Base-by-base conservation (phyloP, 352 stramenopile genomes). In the Hyaloperonospora arabidopsidis region DNA sequence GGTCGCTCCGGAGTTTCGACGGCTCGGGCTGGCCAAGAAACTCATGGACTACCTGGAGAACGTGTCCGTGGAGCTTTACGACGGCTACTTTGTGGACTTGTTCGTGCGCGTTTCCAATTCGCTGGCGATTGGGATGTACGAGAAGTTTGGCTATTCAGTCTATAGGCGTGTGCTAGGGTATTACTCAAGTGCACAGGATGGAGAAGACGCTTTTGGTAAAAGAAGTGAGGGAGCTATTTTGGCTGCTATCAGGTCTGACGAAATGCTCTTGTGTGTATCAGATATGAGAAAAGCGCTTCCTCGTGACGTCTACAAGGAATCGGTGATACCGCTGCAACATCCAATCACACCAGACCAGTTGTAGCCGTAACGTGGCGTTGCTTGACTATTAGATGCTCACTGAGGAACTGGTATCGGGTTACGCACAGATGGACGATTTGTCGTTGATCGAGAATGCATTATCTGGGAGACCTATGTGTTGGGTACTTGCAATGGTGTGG, bases 41-140 rank as follows among this genome's bases (percentile, higher is more conserved):
- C 69, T 98, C 47, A 98, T 98, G 94, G 76, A 95, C 49, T 88
- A 95, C 65, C 84, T 98, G 47, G 92, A 97, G 70, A 76, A 83
- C 39, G 78, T 91, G 14, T 87, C 80, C 8, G 65, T 84, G 19
- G 73, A 88, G 51, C 68, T 88, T 44, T 90, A 84, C 57, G 89
- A 98, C 68, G 93, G 76, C 15, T 98, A 97, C 77, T 99, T 98
- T 77, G 96, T 99, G 46, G 96, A 99, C 65, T 72, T 99, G n/a
- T 99, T 98, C 64, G 96, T 99, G 17, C 79, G 96, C 22, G 84
- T 93, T 17, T 97, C 91, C 36, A 99, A 99, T 79, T 74, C 67
- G 32, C 63, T 95, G 15, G 92, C 92, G 14, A 96, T 97, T 47
- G 59, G 63, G 45, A 97, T 97, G 89, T 97, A 97, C 68, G 72